Base-by-base conservation (phyloP, 306 rosid genomes). In the Trifolium fragiferum region DNA sequence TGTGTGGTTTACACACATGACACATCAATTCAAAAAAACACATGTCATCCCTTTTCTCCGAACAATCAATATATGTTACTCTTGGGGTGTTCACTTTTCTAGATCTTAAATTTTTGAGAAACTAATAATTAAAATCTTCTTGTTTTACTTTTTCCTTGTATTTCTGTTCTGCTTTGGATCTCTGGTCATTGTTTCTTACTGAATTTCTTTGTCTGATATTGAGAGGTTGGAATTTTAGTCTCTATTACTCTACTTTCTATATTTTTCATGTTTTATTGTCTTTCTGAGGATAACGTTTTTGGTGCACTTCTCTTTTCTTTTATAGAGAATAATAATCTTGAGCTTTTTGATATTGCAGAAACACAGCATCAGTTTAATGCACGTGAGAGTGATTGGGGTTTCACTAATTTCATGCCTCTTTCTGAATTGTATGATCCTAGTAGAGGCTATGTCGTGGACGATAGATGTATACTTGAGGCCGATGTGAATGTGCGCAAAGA, bases 331-430 rank as follows among this genome's bases (percentile, higher is more conserved):
- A 76, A 27, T 50, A 50, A 35, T 35, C 68, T 50, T 70, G 63
- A 55, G 62, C 66, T 72, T 50, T 90, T 77, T 41, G 61, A 50
- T 50, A 70, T 80, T 68, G 82, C 83, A 93, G 98, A 91, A 83
- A 84, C 93, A 4, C 93, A 89, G 10, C 98, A 93, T 76, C 98
- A 91, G 78, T 93, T 93, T 80, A 88, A 89, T 87, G 91, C 88
- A 6, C 87, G 93, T 59, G 98, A 88, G 80, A 89, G 97, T 65
- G 97, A 93, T 66, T 91, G 97, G 98, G 98, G 98, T 44, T 93
- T 93, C 76, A 83, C 92, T 9, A 83, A 87, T 47, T 93, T 88
- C 82, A 93, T 93, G 98, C 94, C 94, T 57, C 94, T 93, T 1
- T 50, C 87, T 85, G 97, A 93, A 50, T 82, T 93, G 67, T 90